Conservation (phyloP, 1,139 yeast genomes). For the Diutina siamensis region DNA sequence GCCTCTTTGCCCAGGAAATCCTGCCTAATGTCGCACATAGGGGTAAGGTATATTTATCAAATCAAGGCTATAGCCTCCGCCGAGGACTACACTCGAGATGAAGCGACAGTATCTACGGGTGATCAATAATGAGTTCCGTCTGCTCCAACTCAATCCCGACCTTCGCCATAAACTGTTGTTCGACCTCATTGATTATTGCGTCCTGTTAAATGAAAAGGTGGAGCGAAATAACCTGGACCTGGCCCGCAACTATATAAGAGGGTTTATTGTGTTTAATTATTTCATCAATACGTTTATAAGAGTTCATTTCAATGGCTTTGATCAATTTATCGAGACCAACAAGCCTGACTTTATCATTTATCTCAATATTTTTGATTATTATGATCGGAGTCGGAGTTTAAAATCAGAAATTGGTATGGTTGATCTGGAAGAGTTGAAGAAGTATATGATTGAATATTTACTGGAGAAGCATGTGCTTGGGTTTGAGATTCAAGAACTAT, state of each 20-base stretch:
- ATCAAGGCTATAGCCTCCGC: no score
- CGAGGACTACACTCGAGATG: no score
- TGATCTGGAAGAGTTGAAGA: slow-evolving; percentile 17
- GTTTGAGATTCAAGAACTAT: slow-evolving; percentile 28
- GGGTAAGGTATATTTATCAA: no score
- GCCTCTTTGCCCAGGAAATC: background rate
- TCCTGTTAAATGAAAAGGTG: slow-evolving; percentile 26
- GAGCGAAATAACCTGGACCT: slow-evolving; percentile 12
- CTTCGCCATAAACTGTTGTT: slow-evolving; percentile 26
- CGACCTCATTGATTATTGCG: slow-evolving; percentile 34
- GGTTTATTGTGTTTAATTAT: slow-evolving; percentile 32
- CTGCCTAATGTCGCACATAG: background rate
- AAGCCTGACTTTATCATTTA: slow-evolving; percentile 34
- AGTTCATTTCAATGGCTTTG: slow-evolving; percentile 35
- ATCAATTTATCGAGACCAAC: slow-evolving; percentile 25
- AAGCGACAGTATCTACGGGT: slow-evolving; percentile 16
- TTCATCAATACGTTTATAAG: slow-evolving; percentile 33
- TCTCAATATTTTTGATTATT: slow-evolving; percentile 32
- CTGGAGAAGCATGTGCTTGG: slow-evolving; percentile 20
- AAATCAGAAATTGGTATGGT: slow-evolving; percentile 15
- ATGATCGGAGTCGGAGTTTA: slow-evolving; percentile 21
- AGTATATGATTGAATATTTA: slow-evolving; percentile 22
- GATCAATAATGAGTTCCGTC: slow-evolving; percentile 26
- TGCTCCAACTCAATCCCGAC: slow-evolving; percentile 23
- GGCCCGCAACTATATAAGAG: slow-evolving; percentile 22